phyloP scores from a whole-genome alignment of 495 filamentous ascomycete species.

The Cladorrhinum samala region DNA sequence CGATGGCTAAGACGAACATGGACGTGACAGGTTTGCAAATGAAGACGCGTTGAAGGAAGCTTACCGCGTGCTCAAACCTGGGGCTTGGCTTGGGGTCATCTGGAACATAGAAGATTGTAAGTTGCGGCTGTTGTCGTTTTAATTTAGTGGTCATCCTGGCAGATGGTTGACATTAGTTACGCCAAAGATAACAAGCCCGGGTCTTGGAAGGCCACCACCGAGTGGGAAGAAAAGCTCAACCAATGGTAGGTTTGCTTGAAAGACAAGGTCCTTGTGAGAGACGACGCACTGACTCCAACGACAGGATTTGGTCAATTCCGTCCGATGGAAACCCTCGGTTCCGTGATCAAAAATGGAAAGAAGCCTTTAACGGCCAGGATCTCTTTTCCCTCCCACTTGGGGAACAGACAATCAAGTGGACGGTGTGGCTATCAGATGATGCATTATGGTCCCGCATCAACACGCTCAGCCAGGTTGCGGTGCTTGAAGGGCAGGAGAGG shows the following conservation, averaged over 20 bases:
- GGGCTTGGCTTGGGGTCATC: conserved; percentile 51
- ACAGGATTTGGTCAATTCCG: conserved; percentile 39
- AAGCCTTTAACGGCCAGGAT: conserved; percentile 45
- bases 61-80: conserved; percentile 48
- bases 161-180: background rate
- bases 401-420: conserved; percentile 30
- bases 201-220: conserved; percentile 36
- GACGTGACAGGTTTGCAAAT: conserved; percentile 52
- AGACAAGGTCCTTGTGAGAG: background rate
- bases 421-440: conserved; percentile 45
- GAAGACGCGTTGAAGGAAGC: conserved; percentile 51
- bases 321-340: conserved; percentile 51
- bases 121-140: conserved; percentile 7
- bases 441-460: conserved; percentile 51
- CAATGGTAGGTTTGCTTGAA: background rate
- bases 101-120: conserved; percentile 64
- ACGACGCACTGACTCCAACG: no score
- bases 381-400: conserved; percentile 35
- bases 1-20: no score
- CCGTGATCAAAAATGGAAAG: conserved; percentile 47
- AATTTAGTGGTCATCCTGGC: background rate
- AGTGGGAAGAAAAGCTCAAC: conserved; percentile 47
- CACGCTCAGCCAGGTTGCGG: conserved; percentile 56
- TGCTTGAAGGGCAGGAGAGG: conserved; percentile 43
- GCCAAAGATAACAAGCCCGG: conserved; percentile 45